Conservation (phyloP, 2,329 filamentous ascomycete species). For the Biscogniauxia mediterranea region DNA sequence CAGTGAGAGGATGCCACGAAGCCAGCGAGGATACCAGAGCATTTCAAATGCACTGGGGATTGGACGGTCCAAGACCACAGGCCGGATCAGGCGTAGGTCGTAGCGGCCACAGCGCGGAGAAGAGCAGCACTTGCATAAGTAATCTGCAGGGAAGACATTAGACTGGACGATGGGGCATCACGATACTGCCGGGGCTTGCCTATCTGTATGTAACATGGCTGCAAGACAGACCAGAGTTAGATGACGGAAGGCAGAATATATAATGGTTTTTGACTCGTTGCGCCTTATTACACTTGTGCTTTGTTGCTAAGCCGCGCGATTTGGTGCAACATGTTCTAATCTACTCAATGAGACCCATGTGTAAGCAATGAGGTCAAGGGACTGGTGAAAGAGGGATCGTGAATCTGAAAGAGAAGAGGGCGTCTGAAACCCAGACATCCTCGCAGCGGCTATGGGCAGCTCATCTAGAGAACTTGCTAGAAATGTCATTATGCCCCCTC, state of each 20-base stretch:
- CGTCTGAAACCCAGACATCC: neutral
- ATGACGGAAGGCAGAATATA: slow-evolving; percentile 8
- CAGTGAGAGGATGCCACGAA: slow-evolving; percentile 36
- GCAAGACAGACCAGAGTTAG: slow-evolving; percentile 6
- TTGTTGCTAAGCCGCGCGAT: slow-evolving; percentile 19
- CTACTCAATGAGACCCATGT: slow-evolving; percentile 3
- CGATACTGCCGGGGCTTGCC: slow-evolving; percentile 14
- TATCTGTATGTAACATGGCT: slow-evolving; percentile 19
- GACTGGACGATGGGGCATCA: slow-evolving; percentile 22
- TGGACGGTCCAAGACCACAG: slow-evolving; percentile 26
- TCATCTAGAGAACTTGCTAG: neutral
- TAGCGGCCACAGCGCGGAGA: slow-evolving; percentile 24
- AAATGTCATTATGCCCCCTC: neutral
- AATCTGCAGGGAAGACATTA: slow-evolving; percentile 27
- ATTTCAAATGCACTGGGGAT: slow-evolving; percentile 29
- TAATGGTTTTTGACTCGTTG: slow-evolving; percentile 8
- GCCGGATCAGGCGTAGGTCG: slow-evolving; percentile 29
- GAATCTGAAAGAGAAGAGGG: neutral
- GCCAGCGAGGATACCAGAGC: slow-evolving; percentile 24
- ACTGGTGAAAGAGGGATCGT: neutral
- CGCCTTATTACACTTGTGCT: slow-evolving; percentile 9
- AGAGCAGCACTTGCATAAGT: slow-evolving; percentile 30
- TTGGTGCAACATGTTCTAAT: slow-evolving; percentile 18
- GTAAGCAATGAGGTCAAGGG: neutral
- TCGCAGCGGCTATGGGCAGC: neutral